Percentiles rank a stretch among this genome's conserved stretches.
Conservation (phyloP, 306 rosid species). For the Acmispon strigosus region DNA sequence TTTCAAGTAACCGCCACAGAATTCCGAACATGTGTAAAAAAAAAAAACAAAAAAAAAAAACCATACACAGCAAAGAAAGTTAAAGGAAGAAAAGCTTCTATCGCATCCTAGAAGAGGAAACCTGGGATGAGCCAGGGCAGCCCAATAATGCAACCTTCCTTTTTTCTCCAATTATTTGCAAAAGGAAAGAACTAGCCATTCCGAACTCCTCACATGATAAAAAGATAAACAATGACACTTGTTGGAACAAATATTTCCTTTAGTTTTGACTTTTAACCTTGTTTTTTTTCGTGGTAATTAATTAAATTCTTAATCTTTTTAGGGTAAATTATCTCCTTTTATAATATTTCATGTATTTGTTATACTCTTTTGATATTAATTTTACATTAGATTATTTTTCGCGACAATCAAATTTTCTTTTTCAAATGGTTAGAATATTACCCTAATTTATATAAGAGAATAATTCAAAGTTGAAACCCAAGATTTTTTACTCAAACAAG, state of each 20-base stretch:
- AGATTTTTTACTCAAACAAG: too few relatives aligned
- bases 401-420: too few relatives aligned
- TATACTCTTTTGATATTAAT: too few relatives aligned
- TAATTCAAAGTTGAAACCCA: too few relatives aligned
- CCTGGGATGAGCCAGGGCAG: slow-evolving; percentile 11
- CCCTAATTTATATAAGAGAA: too few relatives aligned
- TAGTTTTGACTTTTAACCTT: neutral
- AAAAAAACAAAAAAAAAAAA: neutral
- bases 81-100: neutral
- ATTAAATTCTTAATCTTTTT: neutral
- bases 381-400: too few relatives aligned
- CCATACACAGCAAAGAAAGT: too few relatives aligned
- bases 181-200: neutral
- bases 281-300: neutral
- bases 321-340: neutral
- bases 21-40: too few relatives aligned
- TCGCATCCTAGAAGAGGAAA: slow-evolving; percentile 13
- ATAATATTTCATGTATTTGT: neutral
- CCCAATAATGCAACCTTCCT: neutral
- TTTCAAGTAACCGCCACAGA: too few relatives aligned
- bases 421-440: too few relatives aligned
- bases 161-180: slow-evolving; percentile 14
- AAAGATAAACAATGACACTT: neutral
- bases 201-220: neutral
- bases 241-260: neutral